Evolutionary conservation across 768 basidiomycete species (phyloP), one percentile per base, ranked within the genome.

Genomic region (Kwoniella sp.): DNA sequence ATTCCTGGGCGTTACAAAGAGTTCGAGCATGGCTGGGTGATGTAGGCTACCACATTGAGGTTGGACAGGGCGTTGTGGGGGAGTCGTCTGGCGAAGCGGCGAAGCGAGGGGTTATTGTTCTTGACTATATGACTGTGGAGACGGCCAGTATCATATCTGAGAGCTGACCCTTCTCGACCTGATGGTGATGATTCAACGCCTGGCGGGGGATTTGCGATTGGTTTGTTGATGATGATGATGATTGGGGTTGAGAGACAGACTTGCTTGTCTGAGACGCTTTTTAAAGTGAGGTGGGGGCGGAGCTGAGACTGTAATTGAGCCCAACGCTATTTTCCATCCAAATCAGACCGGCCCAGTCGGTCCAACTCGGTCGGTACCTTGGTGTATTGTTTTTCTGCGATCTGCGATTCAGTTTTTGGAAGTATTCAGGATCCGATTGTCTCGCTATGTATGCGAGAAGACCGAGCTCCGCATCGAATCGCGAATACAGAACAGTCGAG

Each of bases 1-100:
- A 26, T 63, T 55, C 47, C 62, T 65, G 4, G 74, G 72, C 4
- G 64, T 50, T 30, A 75, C 30, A 54, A 51, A 57, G 55, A 75
- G 55, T 37, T 75, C 72, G 61, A 73, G 69, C 74, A 75, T 73
- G 34, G 45, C 52, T 55, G n/a, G n/a, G n/a, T 17, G 25, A 25
- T 9, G 2, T 56, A 17, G n/a, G 12, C 50, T 56, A 63, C 51
- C 54, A 55, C 62, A 63, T 63, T 37, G 47, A 28, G 53, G 23
- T n/a, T n/a, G n/a, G n/a, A n/a, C n/a, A 54, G 25, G 15, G 25
- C 5, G 28, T 79, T 17, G 61, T 28, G 17, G 50, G 3, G 61
- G 23, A 28, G 48, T 15, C 25, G 34, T 22, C 31, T 37, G 12
- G 47, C n/a, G 25, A n/a, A 25, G 38, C n/a, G n/a, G n/a, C n/a